Conservation (phyloP, 2,329 filamentous ascomycete species). For the Lachnellula hyalina region DNA sequence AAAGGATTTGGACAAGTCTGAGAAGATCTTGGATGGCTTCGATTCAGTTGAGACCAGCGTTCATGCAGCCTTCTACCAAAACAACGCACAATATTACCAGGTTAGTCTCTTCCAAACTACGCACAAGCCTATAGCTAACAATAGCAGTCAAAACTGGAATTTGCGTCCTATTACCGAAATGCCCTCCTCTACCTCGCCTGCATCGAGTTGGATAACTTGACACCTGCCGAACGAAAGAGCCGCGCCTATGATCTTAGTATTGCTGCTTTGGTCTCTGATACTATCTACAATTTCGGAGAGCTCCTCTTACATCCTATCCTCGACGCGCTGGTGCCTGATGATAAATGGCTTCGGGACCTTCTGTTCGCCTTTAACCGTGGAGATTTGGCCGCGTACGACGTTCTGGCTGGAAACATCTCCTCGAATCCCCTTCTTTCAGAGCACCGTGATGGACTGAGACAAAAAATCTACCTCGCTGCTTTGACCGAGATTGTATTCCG, state of each 20-base stretch:
- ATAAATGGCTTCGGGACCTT: constrained; percentile 90
- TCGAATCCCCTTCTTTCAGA: constrained; percentile 74
- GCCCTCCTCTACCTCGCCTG: constrained; percentile 96
- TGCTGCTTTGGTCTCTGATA: constrained; percentile 85
- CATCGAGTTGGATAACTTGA: constrained; percentile 74
- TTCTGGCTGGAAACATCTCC: constrained; percentile 72
- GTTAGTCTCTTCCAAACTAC: constrained; percentile 33
- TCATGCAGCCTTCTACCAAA: constrained; percentile 92
- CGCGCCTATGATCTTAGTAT: constrained; percentile 91
- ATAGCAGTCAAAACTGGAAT: constrained; percentile 70
- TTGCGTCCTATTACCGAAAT: constrained; percentile 94
- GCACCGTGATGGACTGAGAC: constrained; percentile 79
- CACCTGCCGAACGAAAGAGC: constrained; percentile 67
- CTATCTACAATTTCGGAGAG: constrained; percentile 99
- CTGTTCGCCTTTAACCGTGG: constrained; percentile 97
- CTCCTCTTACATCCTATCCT: constrained; percentile 96
- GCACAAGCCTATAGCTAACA: constrained; percentile 15
- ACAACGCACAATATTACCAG: constrained; percentile 93
- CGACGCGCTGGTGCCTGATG: constrained; percentile 71
- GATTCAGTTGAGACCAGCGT: constrained; percentile 94
- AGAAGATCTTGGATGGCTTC: constrained; percentile 83
- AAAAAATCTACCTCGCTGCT: constrained; percentile 97
- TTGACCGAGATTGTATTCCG: constrained; percentile 96
- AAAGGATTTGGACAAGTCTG: constrained; percentile 79
- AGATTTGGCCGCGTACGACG: constrained; percentile 81